Percentiles rank a stretch among this genome's conserved stretches.
Conservation (phyloP, 768 basidiomycete genomes). For the Macrolepiota dolichaula region DNA sequence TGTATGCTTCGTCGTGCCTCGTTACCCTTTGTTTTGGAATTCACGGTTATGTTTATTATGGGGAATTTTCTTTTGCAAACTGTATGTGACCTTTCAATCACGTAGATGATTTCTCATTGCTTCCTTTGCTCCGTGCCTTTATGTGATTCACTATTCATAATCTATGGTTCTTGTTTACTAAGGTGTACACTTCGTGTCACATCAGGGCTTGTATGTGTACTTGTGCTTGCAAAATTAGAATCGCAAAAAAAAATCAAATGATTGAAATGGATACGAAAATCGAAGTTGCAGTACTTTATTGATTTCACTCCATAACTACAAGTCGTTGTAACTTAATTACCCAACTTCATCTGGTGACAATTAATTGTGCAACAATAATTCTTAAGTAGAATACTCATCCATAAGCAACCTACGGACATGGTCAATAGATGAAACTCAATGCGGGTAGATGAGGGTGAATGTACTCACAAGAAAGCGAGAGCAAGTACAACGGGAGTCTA, state of each 20-base stretch:
- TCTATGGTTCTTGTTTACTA: constrained; percentile 3
- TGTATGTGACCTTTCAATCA: neutral
- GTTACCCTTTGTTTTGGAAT: neutral
- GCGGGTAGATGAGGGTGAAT: neutral
- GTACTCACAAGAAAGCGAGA: neutral
- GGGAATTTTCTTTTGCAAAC: neutral
- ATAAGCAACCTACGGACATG: neutral
- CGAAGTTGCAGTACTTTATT: too few relatives aligned
- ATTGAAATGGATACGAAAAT: neutral
- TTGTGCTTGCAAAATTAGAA: neutral
- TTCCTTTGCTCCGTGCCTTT: neutral
- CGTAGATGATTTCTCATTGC: neutral
- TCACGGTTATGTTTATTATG: neutral
- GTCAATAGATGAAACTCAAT: neutral
- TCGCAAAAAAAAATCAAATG: neutral
- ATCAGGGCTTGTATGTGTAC: neutral
- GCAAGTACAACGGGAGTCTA: neutral
- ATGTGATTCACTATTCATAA: neutral
- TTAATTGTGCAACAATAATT: too few relatives aligned
- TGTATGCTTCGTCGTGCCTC: neutral
- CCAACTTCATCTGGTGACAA: too few relatives aligned
- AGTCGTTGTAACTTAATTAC: too few relatives aligned
- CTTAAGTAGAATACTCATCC: too few relatives aligned
- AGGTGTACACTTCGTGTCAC: neutral
- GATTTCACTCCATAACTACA: too few relatives aligned